Percentiles rank a stretch among this genome's conserved stretches.
phyloP scores from a whole-genome alignment of 1,284 basidiomycete genomes.

The Marasmius oreades region DNA sequence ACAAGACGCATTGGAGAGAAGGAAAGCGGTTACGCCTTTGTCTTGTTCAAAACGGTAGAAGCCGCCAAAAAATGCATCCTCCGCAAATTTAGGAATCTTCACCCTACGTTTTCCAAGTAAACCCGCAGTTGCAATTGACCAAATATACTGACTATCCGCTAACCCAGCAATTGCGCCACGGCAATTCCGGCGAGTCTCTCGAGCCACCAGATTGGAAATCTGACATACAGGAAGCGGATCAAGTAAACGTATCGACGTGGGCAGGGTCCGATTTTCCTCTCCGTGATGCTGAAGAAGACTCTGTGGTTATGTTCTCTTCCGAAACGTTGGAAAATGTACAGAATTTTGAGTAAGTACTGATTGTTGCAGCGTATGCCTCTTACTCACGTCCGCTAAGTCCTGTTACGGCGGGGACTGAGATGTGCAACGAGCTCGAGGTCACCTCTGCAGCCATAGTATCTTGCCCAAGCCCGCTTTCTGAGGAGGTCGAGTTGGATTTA shows the following conservation, averaged over 20 bases:
- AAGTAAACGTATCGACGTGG: background rate
- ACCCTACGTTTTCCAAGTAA: constrained; percentile 70
- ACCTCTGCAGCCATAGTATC: constrained; percentile 4
- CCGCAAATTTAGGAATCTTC: constrained; percentile 64
- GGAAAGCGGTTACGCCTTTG: constrained; percentile 76
- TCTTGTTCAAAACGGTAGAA: constrained; percentile 64
- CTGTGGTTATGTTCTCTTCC: background rate
- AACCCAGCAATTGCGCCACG: constrained; percentile 6
- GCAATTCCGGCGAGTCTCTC: background rate
- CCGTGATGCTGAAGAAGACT: constrained; percentile 18
- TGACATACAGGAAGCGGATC: constrained; percentile 11
- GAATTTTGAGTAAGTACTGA: constrained; percentile 6
- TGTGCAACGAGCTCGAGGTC: background rate
- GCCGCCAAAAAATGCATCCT: constrained; percentile 71
- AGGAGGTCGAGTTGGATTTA: constrained; percentile 31
- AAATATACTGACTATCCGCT: background rate
- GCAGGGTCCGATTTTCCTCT: constrained; percentile 36
- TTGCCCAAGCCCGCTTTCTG: background rate
- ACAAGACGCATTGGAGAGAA: constrained; percentile 59
- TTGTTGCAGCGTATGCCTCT: background rate
- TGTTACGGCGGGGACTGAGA: background rate
- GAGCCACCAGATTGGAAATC: background rate
- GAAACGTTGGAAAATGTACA: background rate
- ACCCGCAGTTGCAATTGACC: background rate
- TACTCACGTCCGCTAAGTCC: background rate